Evolutionary conservation across 176 grass and related monocot species (phyloP), one percentile per base, ranked within the genome.

Genomic region (Guadua angustifolia): DNA sequence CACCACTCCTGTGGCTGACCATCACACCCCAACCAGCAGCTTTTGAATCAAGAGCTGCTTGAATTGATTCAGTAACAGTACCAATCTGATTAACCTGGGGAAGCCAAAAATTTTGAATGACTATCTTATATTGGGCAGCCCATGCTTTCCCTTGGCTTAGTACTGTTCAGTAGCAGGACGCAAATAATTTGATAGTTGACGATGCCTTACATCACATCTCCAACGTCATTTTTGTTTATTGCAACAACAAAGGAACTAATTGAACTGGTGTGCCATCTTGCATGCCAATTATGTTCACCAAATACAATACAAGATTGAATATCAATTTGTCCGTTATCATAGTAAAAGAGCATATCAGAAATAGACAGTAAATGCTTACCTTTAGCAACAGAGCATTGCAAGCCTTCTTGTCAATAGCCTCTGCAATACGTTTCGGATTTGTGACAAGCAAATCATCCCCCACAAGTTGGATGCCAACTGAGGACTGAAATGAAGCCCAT

Each of bases 371-470:
- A 56, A 85, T n/a, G 61, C 60, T 85, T 85, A 95, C 96, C 84
- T 95, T 99, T 17, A 99, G 69, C 69, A 99, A 78, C 52, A 99
- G 88, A 90, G 85, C 96, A 89, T 94, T 99, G 81, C 96, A 99
- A 49, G 96, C 91, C 64, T 94, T 95, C 81, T 95, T 99, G 73
- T 77, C 70, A 86, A 99, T 88, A 66, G 96, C 96, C 40, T 95
- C 88, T 17, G 81, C 83, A 74, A 99, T 99, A 46, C 96, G 94
- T 78, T 95, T 92, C 38, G 96, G 96, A 79, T 95, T 99, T 62
- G 96, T 99, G 85, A 99, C 96, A 69, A 99, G 85, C 78, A 99
- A 88, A 87, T 99, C 96, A 82, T 99, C 93, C 14, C 96, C 93
- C 9, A 99, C 96, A 72, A 99, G 79, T 81, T 99, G 96, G 45